phyloP scores from a whole-genome alignment of 2,329 filamentous ascomycete species.

The Monilinia vaccinii-corymbosi region DNA sequence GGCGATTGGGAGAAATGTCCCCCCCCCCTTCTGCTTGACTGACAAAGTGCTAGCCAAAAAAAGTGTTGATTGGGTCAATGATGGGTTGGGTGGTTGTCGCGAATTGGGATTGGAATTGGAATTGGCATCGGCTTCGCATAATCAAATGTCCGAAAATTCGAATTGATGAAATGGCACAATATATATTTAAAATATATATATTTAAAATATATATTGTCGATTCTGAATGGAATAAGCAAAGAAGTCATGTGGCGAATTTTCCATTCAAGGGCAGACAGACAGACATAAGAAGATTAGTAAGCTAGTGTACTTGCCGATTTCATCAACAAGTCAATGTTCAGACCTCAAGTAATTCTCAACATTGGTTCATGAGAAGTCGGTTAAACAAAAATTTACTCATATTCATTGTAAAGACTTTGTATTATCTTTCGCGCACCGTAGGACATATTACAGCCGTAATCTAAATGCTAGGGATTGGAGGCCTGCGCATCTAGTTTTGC shows the following conservation, averaged over 20 bases:
- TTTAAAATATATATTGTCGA: neutral
- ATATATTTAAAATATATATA: too few species aligned
- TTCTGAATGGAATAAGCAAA: neutral
- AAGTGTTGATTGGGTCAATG: neutral
- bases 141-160: neutral
- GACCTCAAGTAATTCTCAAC: neutral
- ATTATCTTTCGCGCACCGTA: conserved; percentile 27
- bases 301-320: neutral
- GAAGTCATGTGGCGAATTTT: neutral
- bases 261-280: neutral
- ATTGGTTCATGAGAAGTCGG: neutral
- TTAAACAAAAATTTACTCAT: conserved; percentile 10
- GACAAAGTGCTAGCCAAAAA: neutral
- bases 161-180: neutral
- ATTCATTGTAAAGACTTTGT: conserved; percentile 18
- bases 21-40: neutral
- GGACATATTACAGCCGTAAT: conserved; percentile 22
- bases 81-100: neutral
- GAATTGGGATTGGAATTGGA: too few species aligned
- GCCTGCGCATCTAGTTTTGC: conserved; percentile 18
- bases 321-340: neutral
- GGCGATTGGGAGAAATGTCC: neutral
- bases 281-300: neutral
- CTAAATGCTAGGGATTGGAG: conserved; percentile 14
- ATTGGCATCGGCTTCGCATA: conserved; percentile 6